Base-by-base conservation (phyloP, 2,329 filamentous ascomycete species). In the Paracoccidioides lutzii region DNA sequence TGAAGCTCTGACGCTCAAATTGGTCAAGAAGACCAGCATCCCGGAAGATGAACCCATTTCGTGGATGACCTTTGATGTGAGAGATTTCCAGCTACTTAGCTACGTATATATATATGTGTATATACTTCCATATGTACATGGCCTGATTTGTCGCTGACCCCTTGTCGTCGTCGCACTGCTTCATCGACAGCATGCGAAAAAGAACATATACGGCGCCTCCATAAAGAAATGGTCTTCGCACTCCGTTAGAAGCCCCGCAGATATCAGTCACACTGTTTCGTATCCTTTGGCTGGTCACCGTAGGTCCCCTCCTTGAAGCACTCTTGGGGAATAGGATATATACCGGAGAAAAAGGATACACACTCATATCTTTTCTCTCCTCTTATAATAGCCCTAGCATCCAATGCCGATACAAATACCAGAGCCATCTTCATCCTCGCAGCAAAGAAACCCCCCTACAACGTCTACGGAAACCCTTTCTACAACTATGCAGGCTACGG, bases 221-320 rank as follows among this genome's bases (percentile, higher is more conserved):
- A 93, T 93, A 88, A 95, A 95, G 78, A 91, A 90, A 69, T 95
- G 88, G 88, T 85, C 85, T 52, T 90, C 85, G 68, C 91, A 88
- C 70, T 76, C 82, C 48, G 85, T 94, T 64, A 81, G 84, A 64
- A 84, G 81, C 62, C 86, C 88, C 2, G 84, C 81, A 1, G 81
- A 88, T 52, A 93, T 95, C 61, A 73, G 82, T 49, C 88, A 93
- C 62, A 80, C 85, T 68, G 77, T 78, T 46, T 88, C 88, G 12
- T 83, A 89, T 69, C 79, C 85, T 2, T 85, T 95, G 69, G 82
- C 81, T 46, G 85, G 87, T 62, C 80, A 94, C 67, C 81, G 86
- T 89, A 78, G 55, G 81, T 74, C 7, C 38, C 37, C 30, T 30
- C 15, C 43, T 15, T 45, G 6, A 42, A 35, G 22, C 14, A n/a